Evolutionary conservation across 371 early-diverging fungal genomes (phyloP), one percentile per base, ranked within the genome.

Genomic region (Mortierella polycephala): DNA sequence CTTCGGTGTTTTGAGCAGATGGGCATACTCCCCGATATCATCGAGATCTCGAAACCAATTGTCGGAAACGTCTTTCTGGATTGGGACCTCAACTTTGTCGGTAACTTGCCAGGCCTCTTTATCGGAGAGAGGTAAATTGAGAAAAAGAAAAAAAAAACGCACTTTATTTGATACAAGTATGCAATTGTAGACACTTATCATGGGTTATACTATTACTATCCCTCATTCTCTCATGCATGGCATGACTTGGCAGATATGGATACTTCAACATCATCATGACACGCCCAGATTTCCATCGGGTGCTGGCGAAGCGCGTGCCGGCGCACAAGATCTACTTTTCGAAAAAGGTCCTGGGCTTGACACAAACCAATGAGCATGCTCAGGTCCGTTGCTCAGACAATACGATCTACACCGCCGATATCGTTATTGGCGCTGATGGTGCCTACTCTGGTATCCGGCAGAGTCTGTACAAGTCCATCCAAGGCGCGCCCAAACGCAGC

Each of bases 391-490:
- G 75, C 41, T 65, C 71, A 11, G 75, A 75, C 60, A 65, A 75
- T 14, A 60, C 71, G 11, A 46, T 63, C 18, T 63, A 53, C 39
- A 37, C 58, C 1, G 70, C 67, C 21, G 71, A 75, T 21, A 66
- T 75, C 41, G 63, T 75, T 41, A 66, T 75, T 23, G 75, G 75
- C 3, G 70, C 71, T 1, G 75, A 75, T 61, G 75, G 75, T 0
- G 69, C 75, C 23, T 75, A 75, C 47, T 75, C 75, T 0, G 70
- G 70, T 6, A 53, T 70, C 18, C 75, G 75, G 2, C 75, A 75
- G 20, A 50, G 47, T 12, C 51, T 75, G 20, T 75, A 70, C 63
- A 60, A 51, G 37, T 49, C 69, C 13, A 68, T 74, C 41, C 57
- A 56, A 1, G 16, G 14, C 7, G 54, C 58, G 13, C 53, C 55